phyloP scores from a whole-genome alignment of 1,284 basidiomycete genomes.

The Apiotrichum mycotoxinovorans region DNA sequence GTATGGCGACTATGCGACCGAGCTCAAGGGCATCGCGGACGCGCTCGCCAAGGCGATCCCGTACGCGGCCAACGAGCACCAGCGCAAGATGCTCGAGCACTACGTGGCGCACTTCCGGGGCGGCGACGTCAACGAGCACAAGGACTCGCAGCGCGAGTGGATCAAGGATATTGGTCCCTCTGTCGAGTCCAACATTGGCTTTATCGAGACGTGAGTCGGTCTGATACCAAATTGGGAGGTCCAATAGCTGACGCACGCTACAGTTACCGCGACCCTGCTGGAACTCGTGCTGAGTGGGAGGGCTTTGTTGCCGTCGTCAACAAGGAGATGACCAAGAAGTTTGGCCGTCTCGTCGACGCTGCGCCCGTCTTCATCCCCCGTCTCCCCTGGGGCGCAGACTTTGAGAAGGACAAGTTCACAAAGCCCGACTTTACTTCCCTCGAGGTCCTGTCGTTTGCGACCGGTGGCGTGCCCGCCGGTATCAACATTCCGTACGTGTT shows the following conservation, averaged over 20 bases:
- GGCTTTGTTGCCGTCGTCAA: slow-evolving; percentile 84
- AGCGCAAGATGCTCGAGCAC: slow-evolving; percentile 66
- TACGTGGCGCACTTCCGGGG: slow-evolving; percentile 75
- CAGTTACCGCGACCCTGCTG: slow-evolving; percentile 56
- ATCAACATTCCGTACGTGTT: slow-evolving; percentile 8
- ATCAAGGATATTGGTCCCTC: slow-evolving; percentile 79
- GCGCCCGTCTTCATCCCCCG: slow-evolving; percentile 73
- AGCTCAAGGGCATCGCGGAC: slow-evolving; percentile 12
- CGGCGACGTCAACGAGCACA: slow-evolving; percentile 72
- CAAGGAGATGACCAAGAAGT: slow-evolving; percentile 74
- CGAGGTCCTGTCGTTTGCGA: slow-evolving; percentile 24
- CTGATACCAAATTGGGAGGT: neutral
- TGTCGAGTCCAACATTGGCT: slow-evolving; percentile 60
- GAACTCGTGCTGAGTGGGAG: slow-evolving; percentile 70
- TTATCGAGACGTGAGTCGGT: slow-evolving; percentile 50
- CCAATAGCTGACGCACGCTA: too few species aligned
- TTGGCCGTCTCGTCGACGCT: slow-evolving; percentile 66
- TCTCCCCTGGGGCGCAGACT: slow-evolving; percentile 76
- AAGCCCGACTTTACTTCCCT: slow-evolving; percentile 70
- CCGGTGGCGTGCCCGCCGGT: slow-evolving; percentile 19
- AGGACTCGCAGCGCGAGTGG: slow-evolving; percentile 70
- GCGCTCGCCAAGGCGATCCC: slow-evolving; percentile 59
- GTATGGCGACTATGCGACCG: slow-evolving; percentile 15
- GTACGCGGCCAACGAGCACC: slow-evolving; percentile 67
- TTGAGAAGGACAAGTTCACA: slow-evolving; percentile 67